Percentiles rank a stretch among this genome's conserved stretches.
Evolutionary conservation across 352 stramenopile genomes (phyloP).

Genomic region (Globisporangium sylvaticum): DNA sequence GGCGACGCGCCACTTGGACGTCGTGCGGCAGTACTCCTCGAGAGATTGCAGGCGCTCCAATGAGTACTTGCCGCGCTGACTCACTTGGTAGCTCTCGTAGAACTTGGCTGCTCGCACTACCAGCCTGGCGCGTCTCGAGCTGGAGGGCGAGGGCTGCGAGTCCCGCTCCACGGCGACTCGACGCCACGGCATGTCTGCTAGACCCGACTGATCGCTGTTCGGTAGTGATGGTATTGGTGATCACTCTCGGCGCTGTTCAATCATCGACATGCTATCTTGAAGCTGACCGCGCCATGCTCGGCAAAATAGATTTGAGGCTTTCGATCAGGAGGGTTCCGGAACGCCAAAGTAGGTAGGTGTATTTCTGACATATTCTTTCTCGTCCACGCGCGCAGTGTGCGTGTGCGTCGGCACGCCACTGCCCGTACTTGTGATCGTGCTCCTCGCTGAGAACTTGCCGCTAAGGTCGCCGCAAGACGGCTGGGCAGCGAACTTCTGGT

Average conservation of each 20-base stretch:
- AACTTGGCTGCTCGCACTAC: neutral
- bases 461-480: conserved; percentile 11
- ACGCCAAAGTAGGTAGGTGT: too few species aligned
- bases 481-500: conserved; percentile 7
- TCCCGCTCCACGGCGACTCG: neutral
- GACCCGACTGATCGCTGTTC: too few species aligned
- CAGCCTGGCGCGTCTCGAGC: neutral
- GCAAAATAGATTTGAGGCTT: too few species aligned
- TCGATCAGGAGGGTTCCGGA: too few species aligned
- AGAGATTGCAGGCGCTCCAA: neutral
- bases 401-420: conserved; percentile 22
- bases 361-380: too few species aligned
- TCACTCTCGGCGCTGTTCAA: neutral
- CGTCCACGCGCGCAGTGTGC: neutral
- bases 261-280: too few species aligned
- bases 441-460: conserved; percentile 26
- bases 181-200: neutral
- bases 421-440: conserved; percentile 16
- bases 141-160: neutral
- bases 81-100: neutral
- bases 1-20: neutral
- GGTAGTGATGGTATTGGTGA: too few species aligned
- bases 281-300: too few species aligned
- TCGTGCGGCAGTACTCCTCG: neutral
- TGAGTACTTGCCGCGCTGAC: neutral